These are phyloP conservation scores for Paradendryphiella salina DNA, from an alignment of 2,329 filamentous ascomycete genomes.

Conservation along the genomic window DNA sequence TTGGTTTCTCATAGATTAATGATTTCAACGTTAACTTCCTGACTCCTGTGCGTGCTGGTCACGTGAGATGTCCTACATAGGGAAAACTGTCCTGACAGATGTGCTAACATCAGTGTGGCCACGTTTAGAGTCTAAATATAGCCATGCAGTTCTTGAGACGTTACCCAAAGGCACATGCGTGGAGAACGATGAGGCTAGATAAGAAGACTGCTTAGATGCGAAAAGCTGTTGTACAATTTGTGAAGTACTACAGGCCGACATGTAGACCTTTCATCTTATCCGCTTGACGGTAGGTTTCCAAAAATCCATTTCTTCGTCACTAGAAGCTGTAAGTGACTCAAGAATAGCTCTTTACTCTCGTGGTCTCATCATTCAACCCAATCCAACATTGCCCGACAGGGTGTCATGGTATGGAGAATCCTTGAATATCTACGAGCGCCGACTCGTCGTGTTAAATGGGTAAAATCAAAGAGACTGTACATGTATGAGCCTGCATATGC, in stretches of 20 bases:
- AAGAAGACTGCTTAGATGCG: no score
- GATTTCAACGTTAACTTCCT: neutral
- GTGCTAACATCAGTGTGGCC: no score
- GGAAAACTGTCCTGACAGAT: no score
- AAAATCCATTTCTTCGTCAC: neutral
- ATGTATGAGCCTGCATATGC: conserved; percentile 25
- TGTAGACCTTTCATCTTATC: no score
- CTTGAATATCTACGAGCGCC: neutral
- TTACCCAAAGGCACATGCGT: no score
- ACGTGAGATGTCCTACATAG: no score
- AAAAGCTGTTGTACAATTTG: no score
- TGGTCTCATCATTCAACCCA: neutral
- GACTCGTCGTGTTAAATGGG: neutral
- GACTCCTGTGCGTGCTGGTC: no score
- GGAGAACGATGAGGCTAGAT: no score
- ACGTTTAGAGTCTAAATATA: no score
- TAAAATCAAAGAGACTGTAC: neutral
- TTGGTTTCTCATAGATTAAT: neutral
- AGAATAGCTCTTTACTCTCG: neutral
- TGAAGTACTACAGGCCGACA: no score
- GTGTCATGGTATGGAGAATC: neutral
- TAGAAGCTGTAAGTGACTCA: neutral
- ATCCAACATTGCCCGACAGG: neutral
- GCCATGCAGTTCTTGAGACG: no score
- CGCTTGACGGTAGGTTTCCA: neutral